Base-by-base conservation (phyloP, 306 rosid species). In the Luffa aegyptiaca region DNA sequence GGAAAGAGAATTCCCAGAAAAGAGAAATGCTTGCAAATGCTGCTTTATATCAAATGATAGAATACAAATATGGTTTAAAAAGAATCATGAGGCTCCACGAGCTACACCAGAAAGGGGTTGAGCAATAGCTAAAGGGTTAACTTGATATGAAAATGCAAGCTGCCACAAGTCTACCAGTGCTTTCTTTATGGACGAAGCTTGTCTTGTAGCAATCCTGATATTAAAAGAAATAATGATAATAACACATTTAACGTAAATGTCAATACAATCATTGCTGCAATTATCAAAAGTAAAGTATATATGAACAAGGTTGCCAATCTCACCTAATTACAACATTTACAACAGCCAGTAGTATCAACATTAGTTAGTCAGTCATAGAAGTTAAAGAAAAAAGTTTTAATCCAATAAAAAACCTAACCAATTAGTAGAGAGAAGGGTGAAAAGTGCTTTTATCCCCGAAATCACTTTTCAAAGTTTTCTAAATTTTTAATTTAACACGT, bases 131-230 rank as follows among this genome's bases (percentile, higher is more conserved):
- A 95, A 84, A 84, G 97, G 97, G 85, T 95, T 91, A 59, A 95
- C 93, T 80, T 92, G 93, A 82, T 93, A 90, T 0, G 99, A 93
- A 87, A 93, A 95, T 20, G 97, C 97, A 78, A 95, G 99, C 83
- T 88, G 86, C 99, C 97, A 91, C 63, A 91, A 65, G 81, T 93
- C 97, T 12, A 85, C 83, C 83, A 90, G 44, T 53, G 89, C 99
- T 56, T 81, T 91, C 86, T 85, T 93, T 53, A 82, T 20, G 1
- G 85, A 78, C 10, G 49, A 41, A 69, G 82, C 84, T 80, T 85
- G 94, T 84, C 82, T 85, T 72, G 81, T 81, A 58, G 85, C 76
- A 79, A 79, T 51, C 86, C 98, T 94, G 86, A 73, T 31, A 8
- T 8, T 3, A 4, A 1, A 66, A 51, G 11, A 10, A 35, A 35